These are phyloP conservation scores for Quercus berberidifolia DNA, from an alignment of 306 rosid species.

Conservation along the genomic window DNA sequence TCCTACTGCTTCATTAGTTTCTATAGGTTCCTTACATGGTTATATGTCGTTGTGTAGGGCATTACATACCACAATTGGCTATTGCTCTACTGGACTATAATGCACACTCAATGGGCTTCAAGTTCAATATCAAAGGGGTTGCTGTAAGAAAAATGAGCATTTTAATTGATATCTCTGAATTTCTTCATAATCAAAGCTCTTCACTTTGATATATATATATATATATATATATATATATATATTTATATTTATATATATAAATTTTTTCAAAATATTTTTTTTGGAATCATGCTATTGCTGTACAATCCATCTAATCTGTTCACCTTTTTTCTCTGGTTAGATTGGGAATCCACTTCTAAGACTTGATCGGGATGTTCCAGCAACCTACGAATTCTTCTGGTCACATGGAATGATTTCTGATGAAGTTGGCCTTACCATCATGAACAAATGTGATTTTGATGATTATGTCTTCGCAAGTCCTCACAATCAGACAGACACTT, in stretches of 20 bases:
- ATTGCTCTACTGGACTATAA: constrained; percentile 65
- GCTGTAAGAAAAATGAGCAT: constrained; percentile 51
- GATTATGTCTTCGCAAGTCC: constrained; percentile 40
- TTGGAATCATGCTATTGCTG: neutral
- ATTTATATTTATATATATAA: neutral
- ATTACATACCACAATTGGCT: constrained; percentile 85
- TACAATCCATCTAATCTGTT: constrained; percentile 1
- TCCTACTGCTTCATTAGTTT: neutral
- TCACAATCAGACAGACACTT: constrained; percentile 53
- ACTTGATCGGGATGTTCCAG: constrained; percentile 61
- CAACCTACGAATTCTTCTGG: constrained; percentile 82
- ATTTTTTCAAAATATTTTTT: neutral
- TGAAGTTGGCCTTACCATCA: constrained; percentile 65
- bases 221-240: neutral
- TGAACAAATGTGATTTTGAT: constrained; percentile 66
- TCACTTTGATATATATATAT: neutral
- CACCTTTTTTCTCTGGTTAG: constrained; percentile 31
- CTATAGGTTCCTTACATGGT: neutral
- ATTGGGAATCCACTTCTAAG: constrained; percentile 87
- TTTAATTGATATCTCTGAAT: neutral
- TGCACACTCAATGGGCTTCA: constrained; percentile 57
- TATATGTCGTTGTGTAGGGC: constrained; percentile 42
- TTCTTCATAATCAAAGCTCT: neutral
- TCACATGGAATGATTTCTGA: constrained; percentile 96
- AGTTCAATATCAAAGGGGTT: constrained; percentile 85